Evolutionary conservation across 1,284 basidiomycete genomes (phyloP), one percentile per base, ranked within the genome.

Genomic region (Austroboletus olivaceoglutinosus): DNA sequence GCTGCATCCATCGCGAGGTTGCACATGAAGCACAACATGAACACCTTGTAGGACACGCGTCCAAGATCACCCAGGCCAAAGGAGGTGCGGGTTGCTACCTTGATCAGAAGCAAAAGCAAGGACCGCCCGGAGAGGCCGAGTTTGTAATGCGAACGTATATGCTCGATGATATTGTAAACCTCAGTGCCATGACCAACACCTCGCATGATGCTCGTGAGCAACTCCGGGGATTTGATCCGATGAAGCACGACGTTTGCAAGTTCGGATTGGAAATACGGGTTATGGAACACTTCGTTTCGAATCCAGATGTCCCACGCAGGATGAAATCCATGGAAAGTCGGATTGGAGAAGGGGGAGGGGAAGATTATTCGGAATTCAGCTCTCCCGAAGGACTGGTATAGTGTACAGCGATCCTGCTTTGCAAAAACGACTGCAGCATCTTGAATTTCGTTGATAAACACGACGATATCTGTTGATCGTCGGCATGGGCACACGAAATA

Each of bases 101-200:
- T 73, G 30, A 78, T 60, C 15, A 76, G 57, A 5, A 77, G 69
- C 74, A 75, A 79, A 2, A 76, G 53, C 0, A 22, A 15, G 11
- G 74, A 40, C 16, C 34, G 34, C 9, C n/a, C 12, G 12, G 12
- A 36, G n/a, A 18, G 34, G 11, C n/a, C 3, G n/a, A 36, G 3
- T 18, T 31, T 31, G 21, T 22, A 22, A 40, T 40, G 63, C 4
- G 75, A 75, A 4, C 48, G 48, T 8, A 58, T 39, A 30, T 43
- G 56, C 70, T 80, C 80, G 10, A 52, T 55, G 44, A 74, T 64
- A 13, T 67, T 62, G 15, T 52, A 37, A 3, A 73, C 60, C 7
- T 69, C 60, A 8, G 65, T 55, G 10, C 9, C 50, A 34, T 18
- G 53, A 40, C 22, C 65, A 52, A 56, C 40, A 8, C 68, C 73